Conservation (phyloP, 1,139 yeast genomes). For the Magnusiomyces ingens region DNA sequence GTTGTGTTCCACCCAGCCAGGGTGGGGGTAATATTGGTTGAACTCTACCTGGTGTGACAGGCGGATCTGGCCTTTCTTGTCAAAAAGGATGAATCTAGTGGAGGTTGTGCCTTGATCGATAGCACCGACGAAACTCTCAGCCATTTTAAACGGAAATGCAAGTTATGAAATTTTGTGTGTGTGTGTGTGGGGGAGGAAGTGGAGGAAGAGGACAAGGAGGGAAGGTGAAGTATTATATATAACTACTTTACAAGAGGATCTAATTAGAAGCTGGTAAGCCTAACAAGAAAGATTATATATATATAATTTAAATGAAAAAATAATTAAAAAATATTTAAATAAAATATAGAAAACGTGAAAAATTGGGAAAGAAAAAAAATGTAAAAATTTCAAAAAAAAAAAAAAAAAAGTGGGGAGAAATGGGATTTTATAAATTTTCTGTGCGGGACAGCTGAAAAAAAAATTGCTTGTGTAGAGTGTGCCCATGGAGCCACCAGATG, state of each 20-base stretch:
- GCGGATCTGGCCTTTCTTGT: slow-evolving; percentile 63
- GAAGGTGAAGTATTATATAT: neutral
- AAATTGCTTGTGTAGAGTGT: too few species aligned
- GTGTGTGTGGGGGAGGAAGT: neutral
- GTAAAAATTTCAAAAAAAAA: slow-evolving; percentile 2
- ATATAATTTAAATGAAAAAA: neutral
- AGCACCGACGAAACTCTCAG: slow-evolving; percentile 36
- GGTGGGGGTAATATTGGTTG: slow-evolving; percentile 35
- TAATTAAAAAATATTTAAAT: neutral
- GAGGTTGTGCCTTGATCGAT: slow-evolving; percentile 94
- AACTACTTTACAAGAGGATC: too few species aligned
- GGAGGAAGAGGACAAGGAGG: neutral
- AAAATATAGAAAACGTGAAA: neutral
- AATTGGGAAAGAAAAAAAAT: neutral
- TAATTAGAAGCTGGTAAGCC: too few species aligned
- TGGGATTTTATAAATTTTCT: neutral
- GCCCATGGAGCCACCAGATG: too few species aligned
- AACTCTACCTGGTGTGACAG: slow-evolving; percentile 86
- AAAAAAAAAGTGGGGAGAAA: neutral
- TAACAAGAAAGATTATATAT: neutral
- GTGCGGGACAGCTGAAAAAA: neutral
- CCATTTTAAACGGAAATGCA: slow-evolving; percentile 8
- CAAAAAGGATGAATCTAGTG: slow-evolving; percentile 81
- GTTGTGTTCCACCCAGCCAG: slow-evolving; percentile 87
- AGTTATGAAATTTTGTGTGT: neutral